Conservation (phyloP, 371 early-diverging fungal species). For the Parasitella parasitica region DNA sequence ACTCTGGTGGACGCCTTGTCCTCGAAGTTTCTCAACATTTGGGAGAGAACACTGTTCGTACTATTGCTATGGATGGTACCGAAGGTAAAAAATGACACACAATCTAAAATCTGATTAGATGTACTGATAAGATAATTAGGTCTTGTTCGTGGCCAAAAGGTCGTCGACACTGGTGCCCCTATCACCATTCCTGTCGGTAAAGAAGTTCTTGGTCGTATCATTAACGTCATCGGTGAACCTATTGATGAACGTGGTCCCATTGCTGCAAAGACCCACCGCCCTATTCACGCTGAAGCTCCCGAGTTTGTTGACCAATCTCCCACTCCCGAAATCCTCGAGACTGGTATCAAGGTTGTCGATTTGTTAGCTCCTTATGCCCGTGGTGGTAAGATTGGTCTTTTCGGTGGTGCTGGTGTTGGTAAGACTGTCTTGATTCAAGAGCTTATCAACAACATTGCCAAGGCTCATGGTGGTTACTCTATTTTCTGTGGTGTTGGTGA, state of each 20-base stretch:
- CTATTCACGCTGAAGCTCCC: slow-evolving; percentile 91
- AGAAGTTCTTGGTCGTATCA: slow-evolving; percentile 94
- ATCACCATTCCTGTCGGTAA: slow-evolving; percentile 92
- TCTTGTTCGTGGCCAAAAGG: slow-evolving; percentile 92
- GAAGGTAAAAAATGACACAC: slow-evolving; percentile 13
- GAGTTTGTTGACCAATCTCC: slow-evolving; percentile 93
- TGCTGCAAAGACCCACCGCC: slow-evolving; percentile 73
- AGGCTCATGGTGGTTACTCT: slow-evolving; percentile 98
- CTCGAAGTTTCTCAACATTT: slow-evolving; percentile 94
- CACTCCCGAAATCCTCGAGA: slow-evolving; percentile 93
- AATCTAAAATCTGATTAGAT: neutral
- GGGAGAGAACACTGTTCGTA: slow-evolving; percentile 96
- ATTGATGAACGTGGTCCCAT: slow-evolving; percentile 96
- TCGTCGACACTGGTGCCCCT: slow-evolving; percentile 89
- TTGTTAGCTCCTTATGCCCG: slow-evolving; percentile 96
- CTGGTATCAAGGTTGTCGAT: slow-evolving; percentile 99
- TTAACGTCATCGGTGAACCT: slow-evolving; percentile 96
- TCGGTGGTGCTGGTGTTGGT: slow-evolving; percentile 98
- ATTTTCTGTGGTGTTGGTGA: slow-evolving; percentile 97
- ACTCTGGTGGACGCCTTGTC: slow-evolving; percentile 77
- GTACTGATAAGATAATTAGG: slow-evolving; percentile 52
- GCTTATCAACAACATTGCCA: slow-evolving; percentile 97
- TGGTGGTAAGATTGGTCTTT: slow-evolving; percentile 98
- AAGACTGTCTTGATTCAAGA: slow-evolving; percentile 98
- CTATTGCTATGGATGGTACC: slow-evolving; percentile 96